Evolutionary conservation across 2,329 filamentous ascomycete genomes (phyloP).

Genomic region (Ophiostoma novo-ulmi): DNA sequence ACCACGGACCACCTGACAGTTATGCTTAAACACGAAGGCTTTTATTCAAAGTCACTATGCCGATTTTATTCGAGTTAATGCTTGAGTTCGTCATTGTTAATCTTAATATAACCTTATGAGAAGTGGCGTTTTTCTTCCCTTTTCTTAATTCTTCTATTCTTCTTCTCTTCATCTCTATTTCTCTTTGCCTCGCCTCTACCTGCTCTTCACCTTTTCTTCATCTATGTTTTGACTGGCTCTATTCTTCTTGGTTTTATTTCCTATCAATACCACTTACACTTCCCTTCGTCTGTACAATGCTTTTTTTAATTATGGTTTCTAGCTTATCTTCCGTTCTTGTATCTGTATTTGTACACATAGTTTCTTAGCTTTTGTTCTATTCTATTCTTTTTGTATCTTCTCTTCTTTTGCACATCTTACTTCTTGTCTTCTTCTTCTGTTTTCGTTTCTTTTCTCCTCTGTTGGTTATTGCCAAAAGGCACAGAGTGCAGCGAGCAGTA

Average conservation of each 20-base stretch:
- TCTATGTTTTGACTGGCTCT: background rate
- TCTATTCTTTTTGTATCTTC: background rate
- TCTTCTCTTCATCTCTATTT: background rate
- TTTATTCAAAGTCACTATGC: background rate
- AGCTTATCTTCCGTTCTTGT: background rate
- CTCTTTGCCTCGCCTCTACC: background rate
- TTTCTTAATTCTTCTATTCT: background rate
- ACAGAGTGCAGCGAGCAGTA: background rate
- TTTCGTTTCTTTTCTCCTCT: background rate
- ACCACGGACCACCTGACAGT: background rate
- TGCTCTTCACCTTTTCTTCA: background rate
- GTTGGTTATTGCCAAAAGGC: background rate
- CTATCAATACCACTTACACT: background rate
- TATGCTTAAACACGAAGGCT: background rate
- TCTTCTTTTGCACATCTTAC: background rate
- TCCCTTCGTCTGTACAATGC: background rate
- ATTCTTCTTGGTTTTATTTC: background rate
- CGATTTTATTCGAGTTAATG: background rate
- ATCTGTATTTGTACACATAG: constrained; percentile 3
- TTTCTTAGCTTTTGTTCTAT: background rate
- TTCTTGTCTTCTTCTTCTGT: background rate
- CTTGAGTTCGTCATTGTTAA: background rate
- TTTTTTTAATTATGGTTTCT: background rate
- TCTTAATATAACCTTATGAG: background rate
- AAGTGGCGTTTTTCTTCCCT: background rate